Conservation (phyloP, 441 rosid genomes). For the Geranium incanum region DNA sequence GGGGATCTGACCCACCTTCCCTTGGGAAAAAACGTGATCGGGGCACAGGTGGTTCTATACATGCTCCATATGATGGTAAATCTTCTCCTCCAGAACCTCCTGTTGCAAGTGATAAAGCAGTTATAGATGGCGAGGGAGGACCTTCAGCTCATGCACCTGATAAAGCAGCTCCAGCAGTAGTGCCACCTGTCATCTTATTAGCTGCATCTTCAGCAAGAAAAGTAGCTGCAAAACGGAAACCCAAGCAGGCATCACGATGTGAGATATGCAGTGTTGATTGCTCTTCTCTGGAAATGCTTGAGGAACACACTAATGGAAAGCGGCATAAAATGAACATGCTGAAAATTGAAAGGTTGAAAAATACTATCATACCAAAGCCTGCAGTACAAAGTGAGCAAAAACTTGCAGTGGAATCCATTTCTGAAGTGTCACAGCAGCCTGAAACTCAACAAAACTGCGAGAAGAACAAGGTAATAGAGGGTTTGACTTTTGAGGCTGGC, state of each 20-base stretch:
- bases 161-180: constrained; percentile 14
- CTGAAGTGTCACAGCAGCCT: constrained; percentile 17
- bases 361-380: constrained; percentile 11
- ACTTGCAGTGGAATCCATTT: constrained; percentile 16
- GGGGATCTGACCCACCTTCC: constrained; percentile 14
- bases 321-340: constrained; percentile 33
- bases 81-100: constrained; percentile 22
- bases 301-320: constrained; percentile 39
- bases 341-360: constrained; percentile 27
- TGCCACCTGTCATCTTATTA: constrained; percentile 5
- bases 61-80: constrained; percentile 1
- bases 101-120: constrained; percentile 10
- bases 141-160: constrained; percentile 16
- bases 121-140: not conserved
- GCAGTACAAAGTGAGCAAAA: constrained; percentile 15
- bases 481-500: constrained; percentile 11
- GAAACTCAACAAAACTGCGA: constrained; percentile 12
- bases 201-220: constrained; percentile 19
- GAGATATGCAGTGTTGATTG: constrained; percentile 38
- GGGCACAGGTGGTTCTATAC: constrained; percentile 20
- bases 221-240: constrained; percentile 14
- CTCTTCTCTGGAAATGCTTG: constrained; percentile 33
- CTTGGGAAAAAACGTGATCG: constrained; percentile 18
- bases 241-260: constrained; percentile 27
- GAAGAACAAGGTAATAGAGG: constrained; percentile 12